Evolutionary conservation across 2,329 filamentous ascomycete species (phyloP), one percentile per base, ranked within the genome.

Genomic region (Paecilomyces sp.): DNA sequence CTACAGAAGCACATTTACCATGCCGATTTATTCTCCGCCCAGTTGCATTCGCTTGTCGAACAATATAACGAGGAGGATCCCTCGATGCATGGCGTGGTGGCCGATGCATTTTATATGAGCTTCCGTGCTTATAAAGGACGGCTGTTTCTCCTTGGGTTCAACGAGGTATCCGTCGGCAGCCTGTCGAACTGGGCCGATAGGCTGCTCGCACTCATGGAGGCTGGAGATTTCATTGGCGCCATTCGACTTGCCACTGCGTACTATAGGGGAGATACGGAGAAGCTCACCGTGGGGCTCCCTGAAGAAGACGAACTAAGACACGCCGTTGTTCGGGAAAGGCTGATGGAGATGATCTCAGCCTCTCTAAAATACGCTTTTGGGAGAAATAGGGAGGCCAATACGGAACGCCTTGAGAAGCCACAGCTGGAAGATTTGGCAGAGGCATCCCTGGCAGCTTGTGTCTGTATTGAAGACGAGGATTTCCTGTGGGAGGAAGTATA

Each of bases 71-170:
- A 96, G 65, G 87, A 92, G 60, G 92, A 97, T 67, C 81, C 85
- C 0, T 90, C 91, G 0, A 89, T 97, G 87, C 94, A 97, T 75
- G 93, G 93, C 1, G 92, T 97, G 8, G 91, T 97, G 55, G 93
- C 93, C 7, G 94, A 99, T 79, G 94, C 92, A 0, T 99, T 97
- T 67, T 93, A 93, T 71, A 97, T 97, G 91, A 97, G 93, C 74
- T 93, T 97, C 76, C 91, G 90, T 69, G 85, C 91, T 3, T 99
- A 97, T 77, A 99, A 97, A 74, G 92, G 94, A 4, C 85, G 93
- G 31, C 81, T 97, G 36, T 99, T 99, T 70, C 78, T 97, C 3
- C 81, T 99, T 8, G 92, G 94, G n/a, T 92, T 93, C 77, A 94
- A 93, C 69, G 93, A 97, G 70, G 80, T 97, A 50, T 91, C 91